These are phyloP conservation scores for Thelephora aurantiotincta DNA, from an alignment of 768 basidiomycete species.

Conservation along the genomic window DNA sequence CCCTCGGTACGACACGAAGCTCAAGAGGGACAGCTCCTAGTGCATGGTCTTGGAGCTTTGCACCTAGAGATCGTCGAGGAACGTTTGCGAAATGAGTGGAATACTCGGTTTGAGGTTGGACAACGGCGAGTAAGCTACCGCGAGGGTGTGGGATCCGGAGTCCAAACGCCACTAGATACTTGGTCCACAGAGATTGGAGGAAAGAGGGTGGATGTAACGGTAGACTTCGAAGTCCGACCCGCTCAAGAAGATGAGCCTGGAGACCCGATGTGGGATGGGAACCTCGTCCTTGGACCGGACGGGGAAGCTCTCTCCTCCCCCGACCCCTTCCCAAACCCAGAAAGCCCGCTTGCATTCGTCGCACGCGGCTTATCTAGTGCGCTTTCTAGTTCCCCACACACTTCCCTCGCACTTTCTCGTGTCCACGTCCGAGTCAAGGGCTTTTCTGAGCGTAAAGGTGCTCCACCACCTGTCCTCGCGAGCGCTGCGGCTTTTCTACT, in stretches of 20 bases:
- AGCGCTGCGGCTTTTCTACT: constrained; percentile 47
- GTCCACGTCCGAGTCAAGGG: constrained; percentile 40
- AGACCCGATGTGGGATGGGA: constrained; percentile 65
- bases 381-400: constrained; percentile 68
- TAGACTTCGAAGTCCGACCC: constrained; percentile 42
- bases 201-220: constrained; percentile 31
- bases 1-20: constrained; percentile 74
- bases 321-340: constrained; percentile 26
- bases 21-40: constrained; percentile 72
- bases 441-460: constrained; percentile 16
- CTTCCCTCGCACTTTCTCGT: constrained; percentile 54
- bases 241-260: constrained; percentile 42
- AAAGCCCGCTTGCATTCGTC: constrained; percentile 34
- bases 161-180: constrained; percentile 19
- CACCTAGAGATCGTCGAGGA: constrained; percentile 84
- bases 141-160: constrained; percentile 31
- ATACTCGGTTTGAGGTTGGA: constrained; percentile 64
- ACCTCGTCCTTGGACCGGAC: constrained; percentile 45
- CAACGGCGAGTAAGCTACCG: constrained; percentile 69
- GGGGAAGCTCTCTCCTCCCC: constrained; percentile 39
- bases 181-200: constrained; percentile 59
- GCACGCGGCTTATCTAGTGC: constrained; percentile 57
- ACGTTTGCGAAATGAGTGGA: constrained; percentile 72
- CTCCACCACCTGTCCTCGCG: constrained; percentile 13
- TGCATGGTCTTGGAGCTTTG: constrained; percentile 74